A percentile compares a stretch with the other conserved stretches of the same genome.
These are phyloP conservation scores for Pezizomycotina sp. DNA, from an alignment of 2,329 filamentous ascomycete species.

Conservation along the genomic window DNA sequence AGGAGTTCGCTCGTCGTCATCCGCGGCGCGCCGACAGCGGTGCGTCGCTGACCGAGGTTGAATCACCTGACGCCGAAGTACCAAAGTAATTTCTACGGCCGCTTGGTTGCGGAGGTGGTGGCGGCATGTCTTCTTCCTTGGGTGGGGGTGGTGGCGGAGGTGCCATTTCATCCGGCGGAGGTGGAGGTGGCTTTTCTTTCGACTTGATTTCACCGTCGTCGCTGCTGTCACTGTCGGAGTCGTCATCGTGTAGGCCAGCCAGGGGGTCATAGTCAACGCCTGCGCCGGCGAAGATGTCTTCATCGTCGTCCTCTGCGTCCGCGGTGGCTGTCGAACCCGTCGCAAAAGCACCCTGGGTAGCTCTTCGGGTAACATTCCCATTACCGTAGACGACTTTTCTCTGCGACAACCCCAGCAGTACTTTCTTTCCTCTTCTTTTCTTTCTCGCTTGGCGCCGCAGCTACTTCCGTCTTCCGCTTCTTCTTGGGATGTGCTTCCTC, in stretches of 20 bases:
- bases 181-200: constrained; percentile 23
- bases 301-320: constrained; percentile 38
- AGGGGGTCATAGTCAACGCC: constrained; percentile 53
- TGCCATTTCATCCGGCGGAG: constrained; percentile 30
- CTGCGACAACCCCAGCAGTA: constrained; percentile 2
- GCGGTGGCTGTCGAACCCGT: constrained; percentile 23
- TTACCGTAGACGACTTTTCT: constrained; percentile 6
- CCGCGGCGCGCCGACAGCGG: constrained; percentile 35
- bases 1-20: constrained; percentile 21
- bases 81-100: constrained; percentile 41
- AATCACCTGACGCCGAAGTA: constrained; percentile 26
- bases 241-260: constrained; percentile 36
- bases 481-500: constrained; percentile 35
- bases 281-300: constrained; percentile 49
- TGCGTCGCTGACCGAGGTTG: constrained; percentile 38
- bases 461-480: constrained; percentile 49
- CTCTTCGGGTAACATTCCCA: constrained; percentile 21
- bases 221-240: constrained; percentile 31
- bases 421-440: constrained; percentile 28
- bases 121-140: constrained; percentile 17
- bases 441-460: constrained; percentile 38
- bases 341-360: constrained; percentile 21
- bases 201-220: constrained; percentile 32
- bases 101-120: constrained; percentile 18
- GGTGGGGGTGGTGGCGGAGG: constrained; percentile 33